Conservation (phyloP, 208 protist species). For the Leishmania major region DNA sequence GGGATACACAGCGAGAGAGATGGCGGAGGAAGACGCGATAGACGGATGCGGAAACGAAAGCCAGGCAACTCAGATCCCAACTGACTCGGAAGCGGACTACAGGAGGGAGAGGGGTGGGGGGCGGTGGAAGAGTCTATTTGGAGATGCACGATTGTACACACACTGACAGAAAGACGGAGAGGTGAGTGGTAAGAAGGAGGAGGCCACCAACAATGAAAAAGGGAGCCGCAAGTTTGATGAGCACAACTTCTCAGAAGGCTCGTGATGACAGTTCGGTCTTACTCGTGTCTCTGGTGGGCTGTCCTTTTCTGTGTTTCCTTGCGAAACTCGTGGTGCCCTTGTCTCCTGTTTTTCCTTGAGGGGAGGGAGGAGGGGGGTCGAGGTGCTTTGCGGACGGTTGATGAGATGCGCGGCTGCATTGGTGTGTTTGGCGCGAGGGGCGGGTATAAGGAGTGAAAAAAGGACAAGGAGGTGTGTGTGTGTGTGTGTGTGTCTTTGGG, state of each 20-base stretch:
- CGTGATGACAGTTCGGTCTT: not conserved
- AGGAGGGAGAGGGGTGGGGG: not conserved
- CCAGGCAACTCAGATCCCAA: not conserved
- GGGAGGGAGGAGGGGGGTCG: not conserved
- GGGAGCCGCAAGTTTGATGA: not conserved
- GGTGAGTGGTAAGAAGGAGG: not conserved
- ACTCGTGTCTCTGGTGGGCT: not conserved
- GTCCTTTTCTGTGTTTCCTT: not conserved
- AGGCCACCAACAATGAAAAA: not conserved
- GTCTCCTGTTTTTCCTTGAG: not conserved
- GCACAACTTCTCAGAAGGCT: not conserved
- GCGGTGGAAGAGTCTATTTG: not conserved
- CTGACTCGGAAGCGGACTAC: not conserved
- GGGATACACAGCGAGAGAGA: not conserved
- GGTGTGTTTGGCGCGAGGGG: not conserved
- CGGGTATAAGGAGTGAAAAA: not conserved
- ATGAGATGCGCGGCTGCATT: not conserved
- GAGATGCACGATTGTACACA: not conserved
- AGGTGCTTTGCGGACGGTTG: not conserved
- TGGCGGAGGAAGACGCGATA: not conserved
- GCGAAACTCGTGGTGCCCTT: not conserved
- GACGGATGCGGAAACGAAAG: not conserved
- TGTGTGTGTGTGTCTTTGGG: no score
- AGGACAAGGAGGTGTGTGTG: constrained; percentile 6
- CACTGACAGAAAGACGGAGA: not conserved